Conservation (phyloP, 1,139 yeast species). For the Torulaspora globosa region DNA sequence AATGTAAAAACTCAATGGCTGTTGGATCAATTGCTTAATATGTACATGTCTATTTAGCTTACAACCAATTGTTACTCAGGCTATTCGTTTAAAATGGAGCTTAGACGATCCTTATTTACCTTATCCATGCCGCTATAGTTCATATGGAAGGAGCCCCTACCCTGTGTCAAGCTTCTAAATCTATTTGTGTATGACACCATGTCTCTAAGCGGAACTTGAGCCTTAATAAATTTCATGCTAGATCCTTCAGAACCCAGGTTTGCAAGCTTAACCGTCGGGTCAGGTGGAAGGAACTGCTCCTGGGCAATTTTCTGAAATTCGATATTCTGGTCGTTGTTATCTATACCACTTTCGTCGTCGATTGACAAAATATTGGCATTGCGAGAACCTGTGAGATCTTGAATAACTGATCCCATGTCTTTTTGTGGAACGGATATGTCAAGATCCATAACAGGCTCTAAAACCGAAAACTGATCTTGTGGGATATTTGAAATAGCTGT, state of each 20-base stretch:
- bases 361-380: conserved; percentile 66
- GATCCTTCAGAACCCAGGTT: conserved; percentile 33
- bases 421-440: conserved; percentile 64
- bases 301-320: conserved; percentile 54
- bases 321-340: conserved; percentile 39
- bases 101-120: conserved; percentile 48
- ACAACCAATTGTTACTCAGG: neutral
- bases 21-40: too few species aligned
- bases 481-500: conserved; percentile 13
- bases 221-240: conserved; percentile 52
- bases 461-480: conserved; percentile 44
- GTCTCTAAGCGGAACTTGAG: conserved; percentile 78
- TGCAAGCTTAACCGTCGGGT: conserved; percentile 40
- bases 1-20: too few species aligned
- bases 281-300: conserved; percentile 55
- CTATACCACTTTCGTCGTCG: conserved; percentile 46
- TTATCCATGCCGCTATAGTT: conserved; percentile 67
- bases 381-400: conserved; percentile 67
- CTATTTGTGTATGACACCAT: conserved; percentile 85
- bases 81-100: conserved; percentile 36
- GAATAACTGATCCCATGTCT: conserved; percentile 77
- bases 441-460: conserved; percentile 87
- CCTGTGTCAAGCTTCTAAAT: conserved; percentile 81
- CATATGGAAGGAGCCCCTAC: conserved; percentile 83
- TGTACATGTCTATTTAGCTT: neutral